Evolutionary conservation across 495 filamentous ascomycete genomes (phyloP), one percentile per base, ranked within the genome.

Genomic region (Collariella sp.): DNA sequence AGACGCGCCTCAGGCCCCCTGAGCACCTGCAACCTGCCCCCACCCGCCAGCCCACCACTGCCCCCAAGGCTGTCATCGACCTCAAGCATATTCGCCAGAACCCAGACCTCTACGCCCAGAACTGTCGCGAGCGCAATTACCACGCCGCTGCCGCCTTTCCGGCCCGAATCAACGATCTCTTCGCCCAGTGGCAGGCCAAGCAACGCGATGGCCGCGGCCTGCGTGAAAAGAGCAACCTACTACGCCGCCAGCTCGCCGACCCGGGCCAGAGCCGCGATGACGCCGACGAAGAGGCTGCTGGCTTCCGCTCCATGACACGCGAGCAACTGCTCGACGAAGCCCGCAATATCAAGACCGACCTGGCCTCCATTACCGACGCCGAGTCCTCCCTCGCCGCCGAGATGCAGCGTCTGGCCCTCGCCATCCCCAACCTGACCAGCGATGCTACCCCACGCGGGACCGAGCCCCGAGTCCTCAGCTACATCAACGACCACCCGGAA

Each of bases 31-130:
- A 51, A 31, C 56, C 34, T 11, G 41, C 38, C n/a, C 18, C 42
- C n/a, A 19, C 16, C 5, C 49, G 34, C 11, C 57, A 54, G 11
- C 83, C 86, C 0, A 76, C 88, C 12, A 86, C 81, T 41, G 91
- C 89, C 13, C 91, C 91, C 7, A 95, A 89, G 62, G 78, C 86
- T 7, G 75, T 72, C 18, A 77, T 90, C 46, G 84, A 96, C 68
- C 75, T 95, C 67, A 95, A 87, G 66, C 83, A 91, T 70, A 95
- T 98, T 68, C 88, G 89, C 47, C 77, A 86, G 50, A 86, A 91
- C 68, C 78, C 82, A 38, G 79, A 83, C 23, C 76, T 93, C 40
- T 86, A 96, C 75, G 72, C 81, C 54, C 74, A 85, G 53, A 98
- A 94, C 66, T 94, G 88, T 67, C 57, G 85, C 50, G 83, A 89